Conservation (phyloP, 2,329 filamentous ascomycete species). For the Eutypa lata region DNA sequence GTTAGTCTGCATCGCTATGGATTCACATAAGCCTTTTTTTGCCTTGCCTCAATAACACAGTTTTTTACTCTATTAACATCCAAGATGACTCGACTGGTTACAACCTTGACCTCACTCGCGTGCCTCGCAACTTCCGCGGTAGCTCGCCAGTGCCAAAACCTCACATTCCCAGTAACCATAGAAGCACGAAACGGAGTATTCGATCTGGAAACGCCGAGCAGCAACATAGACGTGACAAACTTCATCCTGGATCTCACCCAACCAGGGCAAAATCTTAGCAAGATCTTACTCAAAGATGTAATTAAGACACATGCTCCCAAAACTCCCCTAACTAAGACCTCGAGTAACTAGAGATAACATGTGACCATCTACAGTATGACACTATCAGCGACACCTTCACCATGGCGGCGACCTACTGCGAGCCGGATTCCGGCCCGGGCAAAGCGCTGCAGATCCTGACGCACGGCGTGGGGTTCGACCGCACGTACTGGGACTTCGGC, state of each 20-base stretch:
- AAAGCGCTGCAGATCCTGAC: conserved; percentile 42
- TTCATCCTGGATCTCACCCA: conserved; percentile 48
- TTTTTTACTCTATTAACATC: too few species aligned
- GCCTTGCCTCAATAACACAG: too few species aligned
- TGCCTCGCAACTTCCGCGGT: conserved; percentile 5
- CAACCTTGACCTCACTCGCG: too few species aligned
- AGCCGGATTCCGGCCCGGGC: conserved; percentile 44
- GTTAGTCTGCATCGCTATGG: too few species aligned
- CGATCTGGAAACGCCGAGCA: conserved; percentile 40
- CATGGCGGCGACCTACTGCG: conserved; percentile 59
- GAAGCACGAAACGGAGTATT: conserved; percentile 53
- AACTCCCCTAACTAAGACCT: conserved; percentile 7
- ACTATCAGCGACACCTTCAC: conserved; percentile 51
- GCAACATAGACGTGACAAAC: conserved; percentile 53
- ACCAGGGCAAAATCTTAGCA: conserved; percentile 45
- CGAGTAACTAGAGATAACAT: too few species aligned
- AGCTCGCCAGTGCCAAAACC: conserved; percentile 39
- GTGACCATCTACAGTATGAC: not conserved
- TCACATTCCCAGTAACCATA: conserved; percentile 54
- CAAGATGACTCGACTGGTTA: too few species aligned
- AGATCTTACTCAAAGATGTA: conserved; percentile 16
- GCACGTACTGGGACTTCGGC: not conserved
- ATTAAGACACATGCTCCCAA: conserved; percentile 43
- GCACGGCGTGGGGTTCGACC: conserved; percentile 46
- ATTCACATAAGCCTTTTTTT: too few species aligned